phyloP scores from a whole-genome alignment of 1,284 basidiomycete genomes.

The Puccinia coronata region DNA sequence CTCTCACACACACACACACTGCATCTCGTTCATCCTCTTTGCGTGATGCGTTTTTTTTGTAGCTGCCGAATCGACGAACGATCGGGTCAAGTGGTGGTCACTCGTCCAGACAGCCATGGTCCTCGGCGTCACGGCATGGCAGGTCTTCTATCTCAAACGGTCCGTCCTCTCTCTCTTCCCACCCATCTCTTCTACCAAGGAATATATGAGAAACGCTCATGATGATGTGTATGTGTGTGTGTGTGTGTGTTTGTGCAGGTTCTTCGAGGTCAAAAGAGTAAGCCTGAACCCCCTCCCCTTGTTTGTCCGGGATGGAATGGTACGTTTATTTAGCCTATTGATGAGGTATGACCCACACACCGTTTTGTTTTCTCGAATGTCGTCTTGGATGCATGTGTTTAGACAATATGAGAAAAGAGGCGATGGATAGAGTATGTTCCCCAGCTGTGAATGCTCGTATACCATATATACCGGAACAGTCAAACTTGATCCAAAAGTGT shows the following conservation, averaged over 20 bases:
- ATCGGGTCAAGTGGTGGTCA: slow-evolving; percentile 98
- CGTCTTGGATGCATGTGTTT: too few species aligned
- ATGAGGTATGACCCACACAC: too few species aligned
- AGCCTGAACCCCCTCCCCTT: slow-evolving; percentile 55
- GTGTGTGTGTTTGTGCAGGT: too few species aligned
- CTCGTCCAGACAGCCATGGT: slow-evolving; percentile 84
- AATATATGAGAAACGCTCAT: not conserved
- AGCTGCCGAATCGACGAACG: slow-evolving; percentile 67
- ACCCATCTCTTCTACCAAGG: slow-evolving; percentile 18
- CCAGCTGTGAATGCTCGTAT: too few species aligned
- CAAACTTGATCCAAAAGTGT: too few species aligned
- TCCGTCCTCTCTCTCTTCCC: slow-evolving; percentile 55
- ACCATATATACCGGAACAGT: too few species aligned
- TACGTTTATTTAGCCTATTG: not conserved
- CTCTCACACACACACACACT: too few species aligned
- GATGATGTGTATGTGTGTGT: not conserved
- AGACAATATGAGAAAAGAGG: too few species aligned
- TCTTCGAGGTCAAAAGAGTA: slow-evolving; percentile 92
- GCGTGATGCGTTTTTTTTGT: slow-evolving; percentile 44
- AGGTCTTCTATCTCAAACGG: slow-evolving; percentile 95
- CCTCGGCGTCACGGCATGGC: slow-evolving; percentile 89
- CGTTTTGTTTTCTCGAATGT: too few species aligned
- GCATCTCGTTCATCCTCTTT: too few species aligned
- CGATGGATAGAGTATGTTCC: too few species aligned
- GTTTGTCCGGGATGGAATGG: not conserved